phyloP scores from a whole-genome alignment of 225 moss, liverwort and hornwort species.

The Pleurozium schreberi region DNA sequence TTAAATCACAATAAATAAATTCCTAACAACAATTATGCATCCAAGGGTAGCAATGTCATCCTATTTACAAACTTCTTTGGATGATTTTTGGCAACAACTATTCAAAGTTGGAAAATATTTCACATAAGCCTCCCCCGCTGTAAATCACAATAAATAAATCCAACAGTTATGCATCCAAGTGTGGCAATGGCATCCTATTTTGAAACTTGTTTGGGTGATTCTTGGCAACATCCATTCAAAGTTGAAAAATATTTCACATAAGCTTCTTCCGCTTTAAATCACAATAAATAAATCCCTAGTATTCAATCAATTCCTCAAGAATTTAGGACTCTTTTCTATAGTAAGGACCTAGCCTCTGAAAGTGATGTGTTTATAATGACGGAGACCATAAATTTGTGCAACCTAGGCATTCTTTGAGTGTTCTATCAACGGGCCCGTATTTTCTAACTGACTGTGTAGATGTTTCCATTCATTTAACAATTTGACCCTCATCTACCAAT shows the following conservation, averaged over 20 bases:
- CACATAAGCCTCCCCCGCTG: background rate
- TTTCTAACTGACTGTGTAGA: too few species aligned
- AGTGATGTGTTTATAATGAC: fast-evolving
- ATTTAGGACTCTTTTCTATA: background rate
- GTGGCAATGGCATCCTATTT: too few species aligned
- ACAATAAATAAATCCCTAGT: background rate
- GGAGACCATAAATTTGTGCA: background rate
- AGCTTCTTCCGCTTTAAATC: too few species aligned
- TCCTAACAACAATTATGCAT: too few species aligned
- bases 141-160: background rate
- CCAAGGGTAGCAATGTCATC: too few species aligned
- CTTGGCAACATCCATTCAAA: background rate
- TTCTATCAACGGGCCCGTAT: fast-evolving
- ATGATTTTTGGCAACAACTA: background rate
- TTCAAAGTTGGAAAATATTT: background rate
- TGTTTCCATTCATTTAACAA: background rate
- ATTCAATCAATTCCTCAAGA: background rate
- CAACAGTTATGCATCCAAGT: too few species aligned
- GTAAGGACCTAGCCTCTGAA: fast-evolving
- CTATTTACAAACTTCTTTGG: too few species aligned
- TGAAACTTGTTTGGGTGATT: too few species aligned
- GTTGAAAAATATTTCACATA: background rate
- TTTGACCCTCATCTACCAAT: background rate
- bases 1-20: too few species aligned
- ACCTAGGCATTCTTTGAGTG: too few species aligned